Conservation (phyloP, 2,329 filamentous ascomycete species). For the Cladosporium sp. region DNA sequence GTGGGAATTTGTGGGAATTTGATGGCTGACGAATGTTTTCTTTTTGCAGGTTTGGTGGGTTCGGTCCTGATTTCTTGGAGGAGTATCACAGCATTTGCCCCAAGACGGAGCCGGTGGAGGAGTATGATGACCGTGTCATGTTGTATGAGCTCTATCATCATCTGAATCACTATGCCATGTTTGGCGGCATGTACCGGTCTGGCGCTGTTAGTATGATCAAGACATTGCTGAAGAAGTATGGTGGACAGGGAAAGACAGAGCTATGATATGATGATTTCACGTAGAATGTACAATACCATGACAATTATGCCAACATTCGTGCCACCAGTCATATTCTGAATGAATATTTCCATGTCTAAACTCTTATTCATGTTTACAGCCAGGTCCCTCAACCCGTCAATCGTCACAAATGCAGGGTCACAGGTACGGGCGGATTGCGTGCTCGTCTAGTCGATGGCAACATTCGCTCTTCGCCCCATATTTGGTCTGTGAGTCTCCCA, state of each 20-base stretch:
- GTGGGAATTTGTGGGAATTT: too few species aligned
- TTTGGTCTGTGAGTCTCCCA: conserved; percentile 6
- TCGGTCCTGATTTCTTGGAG: conserved; percentile 64
- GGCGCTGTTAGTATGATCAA: conserved; percentile 79
- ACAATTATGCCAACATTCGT: too few species aligned
- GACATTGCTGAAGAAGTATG: conserved; percentile 69
- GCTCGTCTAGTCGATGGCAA: conserved; percentile 4
- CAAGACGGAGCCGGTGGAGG: conserved; percentile 72
- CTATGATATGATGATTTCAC: too few species aligned
- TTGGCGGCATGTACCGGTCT: conserved; percentile 72
- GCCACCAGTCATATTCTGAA: too few species aligned
- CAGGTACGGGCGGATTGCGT: not conserved
- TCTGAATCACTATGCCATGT: conserved; percentile 82
- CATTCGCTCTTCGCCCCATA: not conserved
- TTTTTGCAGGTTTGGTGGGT: conserved; percentile 66
- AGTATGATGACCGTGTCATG: conserved; percentile 78
- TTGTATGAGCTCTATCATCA: conserved; percentile 89
- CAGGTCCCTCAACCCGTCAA: too few species aligned
- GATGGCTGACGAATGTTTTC: not conserved
- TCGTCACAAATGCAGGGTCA: conserved; percentile 4
- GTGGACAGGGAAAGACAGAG: conserved; percentile 5
- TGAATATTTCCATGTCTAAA: too few species aligned
- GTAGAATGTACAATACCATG: too few species aligned
- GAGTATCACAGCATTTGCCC: conserved; percentile 74
- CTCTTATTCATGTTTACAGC: too few species aligned